Evolutionary conservation across 345 rosid species (phyloP).

Genomic region (Raphanus sativus): DNA sequence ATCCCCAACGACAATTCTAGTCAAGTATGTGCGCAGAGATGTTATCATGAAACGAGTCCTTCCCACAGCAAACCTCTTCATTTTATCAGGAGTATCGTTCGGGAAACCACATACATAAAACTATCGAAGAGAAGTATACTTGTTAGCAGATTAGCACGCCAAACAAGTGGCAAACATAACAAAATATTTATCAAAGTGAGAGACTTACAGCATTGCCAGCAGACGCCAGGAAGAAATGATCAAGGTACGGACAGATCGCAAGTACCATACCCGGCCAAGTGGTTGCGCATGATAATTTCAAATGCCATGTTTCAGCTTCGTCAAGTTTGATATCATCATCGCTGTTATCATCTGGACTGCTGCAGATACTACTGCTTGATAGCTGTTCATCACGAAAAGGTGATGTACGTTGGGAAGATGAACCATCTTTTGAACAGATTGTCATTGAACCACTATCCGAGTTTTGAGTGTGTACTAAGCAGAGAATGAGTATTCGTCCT

Average conservation of each 20-base stretch:
- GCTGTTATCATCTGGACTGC: slow-evolving; percentile 81
- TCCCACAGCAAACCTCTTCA: slow-evolving; percentile 69
- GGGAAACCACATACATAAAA: slow-evolving; percentile 83
- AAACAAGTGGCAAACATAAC: slow-evolving; percentile 22
- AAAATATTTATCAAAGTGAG: slow-evolving; percentile 23
- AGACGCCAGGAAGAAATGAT: slow-evolving; percentile 84
- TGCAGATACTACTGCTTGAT: slow-evolving; percentile 80
- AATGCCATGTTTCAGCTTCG: slow-evolving; percentile 81
- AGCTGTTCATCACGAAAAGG: slow-evolving; percentile 83
- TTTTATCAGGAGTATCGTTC: slow-evolving; percentile 66
- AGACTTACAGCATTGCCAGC: slow-evolving; percentile 96
- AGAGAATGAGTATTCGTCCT: slow-evolving; percentile 82
- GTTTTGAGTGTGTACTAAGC: slow-evolving; percentile 67
- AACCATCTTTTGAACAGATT: slow-evolving; percentile 63
- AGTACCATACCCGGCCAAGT: slow-evolving; percentile 86
- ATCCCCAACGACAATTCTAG: slow-evolving; percentile 95
- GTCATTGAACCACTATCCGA: slow-evolving; percentile 77
- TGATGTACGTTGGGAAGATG: slow-evolving; percentile 76
- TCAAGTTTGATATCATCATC: slow-evolving; percentile 79
- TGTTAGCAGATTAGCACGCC: slow-evolving; percentile 32
- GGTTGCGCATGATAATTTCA: slow-evolving; percentile 55
- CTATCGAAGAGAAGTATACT: slow-evolving; percentile 44
- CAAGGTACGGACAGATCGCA: slow-evolving; percentile 93
- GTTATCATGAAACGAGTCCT: slow-evolving; percentile 93
- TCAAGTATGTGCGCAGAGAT: slow-evolving; percentile 67